These are phyloP conservation scores for Epichloe elymi DNA, from an alignment of 2,329 filamentous ascomycete genomes.

Conservation along the genomic window DNA sequence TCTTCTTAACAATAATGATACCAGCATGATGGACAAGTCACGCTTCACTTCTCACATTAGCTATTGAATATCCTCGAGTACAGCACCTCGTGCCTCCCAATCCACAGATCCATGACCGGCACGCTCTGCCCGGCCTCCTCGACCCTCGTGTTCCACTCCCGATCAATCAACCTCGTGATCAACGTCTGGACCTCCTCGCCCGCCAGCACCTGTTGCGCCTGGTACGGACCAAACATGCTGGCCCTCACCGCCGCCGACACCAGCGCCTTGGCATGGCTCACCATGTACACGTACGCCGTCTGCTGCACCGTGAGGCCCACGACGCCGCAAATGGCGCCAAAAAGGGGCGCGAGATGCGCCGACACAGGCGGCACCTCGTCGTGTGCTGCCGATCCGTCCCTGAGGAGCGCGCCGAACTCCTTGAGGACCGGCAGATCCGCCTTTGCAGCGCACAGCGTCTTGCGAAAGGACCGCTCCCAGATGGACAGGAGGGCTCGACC, in stretches of 20 bases:
- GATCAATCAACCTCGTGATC: slow-evolving; percentile 43
- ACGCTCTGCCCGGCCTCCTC: slow-evolving; percentile 63
- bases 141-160: slow-evolving; percentile 44
- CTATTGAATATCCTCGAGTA: slow-evolving; percentile 85
- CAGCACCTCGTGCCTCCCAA: slow-evolving; percentile 68
- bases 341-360: slow-evolving; percentile 56
- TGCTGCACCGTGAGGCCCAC: slow-evolving; percentile 47
- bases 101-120: slow-evolving; percentile 70
- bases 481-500: slow-evolving; percentile 61
- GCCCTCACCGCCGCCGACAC: slow-evolving; percentile 66
- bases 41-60: slow-evolving; percentile 21
- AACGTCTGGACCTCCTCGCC: slow-evolving; percentile 41
- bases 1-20: slow-evolving; percentile 19
- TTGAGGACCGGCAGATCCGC: slow-evolving; percentile 18
- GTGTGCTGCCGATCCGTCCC: slow-evolving; percentile 13
- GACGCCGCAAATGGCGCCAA: slow-evolving; percentile 52
- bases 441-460: slow-evolving; percentile 17
- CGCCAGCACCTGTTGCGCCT: slow-evolving; percentile 61
- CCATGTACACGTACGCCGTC: slow-evolving; percentile 61
- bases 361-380: slow-evolving; percentile 30
- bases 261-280: slow-evolving; percentile 64
- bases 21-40: slow-evolving; percentile 7
- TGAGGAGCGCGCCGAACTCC: slow-evolving; percentile 24
- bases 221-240: slow-evolving; percentile 68
- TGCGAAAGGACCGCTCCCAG: slow-evolving; percentile 58